Percentiles rank a stretch among this genome's conserved stretches.
phyloP scores from a whole-genome alignment of 2,329 filamentous ascomycete species.

The Penicillium italicum region DNA sequence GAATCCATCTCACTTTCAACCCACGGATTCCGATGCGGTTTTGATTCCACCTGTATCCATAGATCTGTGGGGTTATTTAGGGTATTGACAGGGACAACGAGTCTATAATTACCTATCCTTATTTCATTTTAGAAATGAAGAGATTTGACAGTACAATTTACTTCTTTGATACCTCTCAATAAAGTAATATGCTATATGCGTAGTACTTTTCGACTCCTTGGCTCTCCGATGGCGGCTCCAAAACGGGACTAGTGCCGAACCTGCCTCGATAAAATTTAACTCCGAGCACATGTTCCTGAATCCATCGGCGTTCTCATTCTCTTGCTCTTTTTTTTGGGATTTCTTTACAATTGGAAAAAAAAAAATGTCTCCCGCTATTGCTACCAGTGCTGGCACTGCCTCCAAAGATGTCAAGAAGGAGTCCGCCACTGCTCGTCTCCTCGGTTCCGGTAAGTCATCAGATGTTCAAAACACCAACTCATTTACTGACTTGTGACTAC shows the following conservation, averaged over 20 bases:
- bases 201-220: background rate
- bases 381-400: constrained; percentile 41
- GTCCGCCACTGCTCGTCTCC: constrained; percentile 79
- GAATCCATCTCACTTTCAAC: background rate
- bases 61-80: background rate
- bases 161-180: background rate
- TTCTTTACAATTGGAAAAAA: background rate
- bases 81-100: background rate
- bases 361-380: constrained; percentile 56
- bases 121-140: no score
- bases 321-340: background rate
- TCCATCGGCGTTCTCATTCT: constrained; percentile 13
- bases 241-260: constrained; percentile 23
- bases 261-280: constrained; percentile 24
- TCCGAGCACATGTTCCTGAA: constrained; percentile 19
- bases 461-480: background rate
- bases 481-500: constrained; percentile 11
- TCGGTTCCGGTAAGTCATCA: constrained; percentile 73
- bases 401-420: constrained; percentile 72
- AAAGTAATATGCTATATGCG: background rate
- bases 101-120: no score
- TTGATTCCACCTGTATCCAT: background rate
- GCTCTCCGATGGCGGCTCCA: constrained; percentile 24
- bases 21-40: background rate
- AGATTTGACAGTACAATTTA: background rate